Evolutionary conservation across 495 filamentous ascomycete species (phyloP).

Genomic region (Aspergillus bridgeri): DNA sequence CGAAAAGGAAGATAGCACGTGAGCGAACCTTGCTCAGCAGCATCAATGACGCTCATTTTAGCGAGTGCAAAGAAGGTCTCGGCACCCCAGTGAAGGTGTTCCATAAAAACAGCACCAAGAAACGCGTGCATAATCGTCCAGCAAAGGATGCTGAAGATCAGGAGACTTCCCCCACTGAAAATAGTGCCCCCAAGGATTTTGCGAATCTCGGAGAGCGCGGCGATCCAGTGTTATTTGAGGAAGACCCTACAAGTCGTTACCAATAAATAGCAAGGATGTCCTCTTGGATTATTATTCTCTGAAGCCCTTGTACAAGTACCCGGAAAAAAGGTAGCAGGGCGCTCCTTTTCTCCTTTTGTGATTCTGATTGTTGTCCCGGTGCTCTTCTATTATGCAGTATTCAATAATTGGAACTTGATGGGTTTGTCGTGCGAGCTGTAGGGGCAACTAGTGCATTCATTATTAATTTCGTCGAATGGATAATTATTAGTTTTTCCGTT

Average conservation of each 20-base stretch:
- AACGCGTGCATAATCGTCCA: slow-evolving; percentile 39
- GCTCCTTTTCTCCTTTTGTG: not conserved
- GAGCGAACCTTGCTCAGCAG: slow-evolving; percentile 82
- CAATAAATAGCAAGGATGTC: slow-evolving; percentile 14
- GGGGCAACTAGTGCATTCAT: too few species aligned
- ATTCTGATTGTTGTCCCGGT: not conserved
- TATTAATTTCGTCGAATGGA: too few species aligned
- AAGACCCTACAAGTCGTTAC: slow-evolving; percentile 53
- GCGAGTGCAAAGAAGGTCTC: slow-evolving; percentile 54
- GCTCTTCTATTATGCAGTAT: not conserved
- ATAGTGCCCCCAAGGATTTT: slow-evolving; percentile 69
- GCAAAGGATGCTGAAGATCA: slow-evolving; percentile 21
- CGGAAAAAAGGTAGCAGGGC: not conserved
- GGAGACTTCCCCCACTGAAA: slow-evolving; percentile 61
- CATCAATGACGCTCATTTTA: slow-evolving; percentile 74
- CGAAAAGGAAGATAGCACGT: slow-evolving; percentile 69
- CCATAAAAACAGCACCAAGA: slow-evolving; percentile 64
- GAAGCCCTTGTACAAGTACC: not conserved
- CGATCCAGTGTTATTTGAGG: slow-evolving; percentile 69
- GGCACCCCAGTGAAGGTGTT: slow-evolving; percentile 69
- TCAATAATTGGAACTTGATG: not conserved
- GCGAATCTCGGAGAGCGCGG: slow-evolving; percentile 78
- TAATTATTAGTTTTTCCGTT: too few species aligned
- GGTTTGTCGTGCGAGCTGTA: too few species aligned
- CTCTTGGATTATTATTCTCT: not conserved